Evolutionary conservation across 2,329 filamentous ascomycete genomes (phyloP), one percentile per base, ranked within the genome.

Genomic region (Phyllosticta capitalensis): DNA sequence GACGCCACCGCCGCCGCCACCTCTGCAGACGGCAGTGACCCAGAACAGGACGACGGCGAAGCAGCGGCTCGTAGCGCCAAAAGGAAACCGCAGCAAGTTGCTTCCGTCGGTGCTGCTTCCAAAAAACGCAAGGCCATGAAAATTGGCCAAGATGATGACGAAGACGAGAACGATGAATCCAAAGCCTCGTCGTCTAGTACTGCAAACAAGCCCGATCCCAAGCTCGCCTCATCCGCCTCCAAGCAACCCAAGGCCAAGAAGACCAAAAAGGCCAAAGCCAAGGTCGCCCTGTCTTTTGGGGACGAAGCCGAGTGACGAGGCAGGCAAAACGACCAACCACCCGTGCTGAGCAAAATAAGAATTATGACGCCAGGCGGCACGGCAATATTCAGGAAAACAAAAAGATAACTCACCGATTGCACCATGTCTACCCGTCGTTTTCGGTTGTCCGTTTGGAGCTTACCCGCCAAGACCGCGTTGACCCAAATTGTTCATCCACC

Each of bases 41-140:
- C 65, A 21, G 24, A 53, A 2, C 58, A 58, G 1, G 63, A 61
- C 3, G 56, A 52, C 9, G 33, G 28, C 12, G 55, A 55, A 20
- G 50, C 24, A 20, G 17, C 20, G 28, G 52, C n/a, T 22, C 17
- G 38, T 45, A 22, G 48, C 52, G 54, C 19, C 9, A 60, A 22
- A 54, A 55, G 66, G 65, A 30, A 55, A 61, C 19, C 63, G 55
- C 60, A 62, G 30, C 49, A 72, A 67, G 58, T 69, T 68, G 55
- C 69, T 64, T 55, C 72, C 61, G 63, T 71, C n/a, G 72, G 72
- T 7, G 65, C 65, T 7, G 62, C 58, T 12, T 55, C 65, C 9
- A 74, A 69, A 65, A 75, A 75, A 60, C 66, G 72, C 7, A 75
- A 74, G 59, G 71, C 64, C 5, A 68, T 66, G 7, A 74, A 69